Base-by-base conservation (phyloP, 2,329 filamentous ascomycete genomes). In the Aspergillus pseudoterreus region DNA sequence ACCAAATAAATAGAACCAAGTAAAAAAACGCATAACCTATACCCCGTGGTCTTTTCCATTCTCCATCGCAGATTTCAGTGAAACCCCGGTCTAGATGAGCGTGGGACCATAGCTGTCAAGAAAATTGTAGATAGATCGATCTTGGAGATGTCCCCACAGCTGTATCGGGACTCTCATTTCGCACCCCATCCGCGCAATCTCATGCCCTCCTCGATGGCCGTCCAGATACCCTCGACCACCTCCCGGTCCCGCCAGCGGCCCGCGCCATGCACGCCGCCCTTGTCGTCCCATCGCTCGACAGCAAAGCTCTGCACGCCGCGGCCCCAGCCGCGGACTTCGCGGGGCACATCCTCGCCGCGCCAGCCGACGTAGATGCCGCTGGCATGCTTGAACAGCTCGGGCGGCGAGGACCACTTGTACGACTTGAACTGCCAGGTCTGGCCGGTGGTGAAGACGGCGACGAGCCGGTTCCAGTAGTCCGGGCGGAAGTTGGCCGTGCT, bases 351-450 rank as follows among this genome's bases (percentile, higher is more conserved):
- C 65, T 97, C 92, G 45, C 89, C 91, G 55, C 88, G 83, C 90
- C 91, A 97, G 3, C 94, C 94, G 2, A 99, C 85, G 65, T 90
- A 95, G 45, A 99, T 78, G 50, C 94, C 94, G 12, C 90, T 79
- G 2, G 90, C 88, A 65, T 96, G 89, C 59, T 85, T 84, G 76
- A 99, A 99, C 45, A 99, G 79, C 66, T 97, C 94, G 12, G 85
- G 81, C 0, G 94, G 89, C 50, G 87, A 86, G 60, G 86, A 86
- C 90, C 94, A 99, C 73, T 95, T 96, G 81, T 99, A 99, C 60
- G 85, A 88, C 75, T 96, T 96, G 76, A 99, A 99, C 74, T 99
- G 94, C 94, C 94, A 99, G 9, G 87, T 85, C 75, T 99, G 94
- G 32, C 94, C 94, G 0, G 94, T 99, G 0, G 94, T 99, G 75